Conservation (phyloP, 2,329 filamentous ascomycete species). For the Colletotrichum ledebouriae region DNA sequence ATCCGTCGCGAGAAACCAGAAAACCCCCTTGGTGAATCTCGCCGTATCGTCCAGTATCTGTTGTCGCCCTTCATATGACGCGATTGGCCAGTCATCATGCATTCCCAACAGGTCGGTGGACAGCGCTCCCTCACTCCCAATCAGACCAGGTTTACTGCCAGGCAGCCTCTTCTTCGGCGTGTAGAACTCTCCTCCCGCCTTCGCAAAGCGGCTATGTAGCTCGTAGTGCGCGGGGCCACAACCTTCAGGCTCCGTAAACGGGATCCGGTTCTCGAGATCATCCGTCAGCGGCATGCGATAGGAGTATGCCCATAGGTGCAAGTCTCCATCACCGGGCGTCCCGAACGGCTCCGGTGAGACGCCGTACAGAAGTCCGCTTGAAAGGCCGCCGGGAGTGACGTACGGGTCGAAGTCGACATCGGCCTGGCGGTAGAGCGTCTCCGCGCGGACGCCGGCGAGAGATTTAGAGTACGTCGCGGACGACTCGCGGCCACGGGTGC, state of each 20-base stretch:
- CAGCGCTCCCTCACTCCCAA: constrained; percentile 42
- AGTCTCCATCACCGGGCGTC: constrained; percentile 42
- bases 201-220: constrained; percentile 37
- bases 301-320: constrained; percentile 44
- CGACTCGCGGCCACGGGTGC: constrained; percentile 42
- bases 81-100: constrained; percentile 43
- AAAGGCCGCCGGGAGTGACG: constrained; percentile 31
- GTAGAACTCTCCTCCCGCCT: constrained; percentile 38
- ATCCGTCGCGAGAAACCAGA: constrained; percentile 44
- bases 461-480: not conserved
- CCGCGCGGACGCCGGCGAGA: constrained; percentile 5
- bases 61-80: constrained; percentile 34
- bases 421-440: constrained; percentile 43
- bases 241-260: constrained; percentile 42
- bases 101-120: constrained; percentile 46
- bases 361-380: constrained; percentile 43
- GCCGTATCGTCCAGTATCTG: constrained; percentile 35
- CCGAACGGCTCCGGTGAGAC: constrained; percentile 42
- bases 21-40: constrained; percentile 43
- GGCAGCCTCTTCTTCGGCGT: constrained; percentile 37
- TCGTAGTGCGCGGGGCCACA: constrained; percentile 44
- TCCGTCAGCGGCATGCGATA: constrained; percentile 43
- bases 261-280: constrained; percentile 36
- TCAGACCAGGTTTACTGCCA: constrained; percentile 42
- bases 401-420: constrained; percentile 45